A percentile compares a stretch with the other conserved stretches of the same genome.
Evolutionary conservation across 768 basidiomycete genomes (phyloP).

Genomic region (Mrakia blollopis): DNA sequence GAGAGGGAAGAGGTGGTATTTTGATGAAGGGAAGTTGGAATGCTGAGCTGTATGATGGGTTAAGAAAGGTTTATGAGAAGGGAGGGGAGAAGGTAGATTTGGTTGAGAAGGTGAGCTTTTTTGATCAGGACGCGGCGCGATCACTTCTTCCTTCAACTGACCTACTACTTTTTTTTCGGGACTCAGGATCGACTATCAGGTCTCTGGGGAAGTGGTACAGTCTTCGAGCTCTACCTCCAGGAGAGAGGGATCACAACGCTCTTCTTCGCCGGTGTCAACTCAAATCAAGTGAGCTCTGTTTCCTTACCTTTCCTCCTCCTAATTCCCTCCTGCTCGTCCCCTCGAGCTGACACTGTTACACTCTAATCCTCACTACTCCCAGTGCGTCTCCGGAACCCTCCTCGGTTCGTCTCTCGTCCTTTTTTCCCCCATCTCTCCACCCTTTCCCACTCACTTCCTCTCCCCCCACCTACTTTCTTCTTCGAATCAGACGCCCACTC

Average conservation of each 20-base stretch:
- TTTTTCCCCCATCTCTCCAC: neutral
- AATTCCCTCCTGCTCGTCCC: neutral
- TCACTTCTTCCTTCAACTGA: neutral
- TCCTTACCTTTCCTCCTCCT: neutral
- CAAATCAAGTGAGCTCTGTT: conserved; percentile 6
- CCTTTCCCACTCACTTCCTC: neutral
- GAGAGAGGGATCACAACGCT: conserved; percentile 14
- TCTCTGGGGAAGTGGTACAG: neutral
- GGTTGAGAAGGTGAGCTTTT: neutral
- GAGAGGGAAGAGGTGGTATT: conserved; percentile 23
- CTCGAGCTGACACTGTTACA: neutral
- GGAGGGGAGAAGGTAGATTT: neutral
- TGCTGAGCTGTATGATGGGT: conserved; percentile 25
- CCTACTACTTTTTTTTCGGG: neutral
- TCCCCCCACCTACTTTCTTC: neutral
- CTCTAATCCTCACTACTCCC: neutral
- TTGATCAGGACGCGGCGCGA: neutral
- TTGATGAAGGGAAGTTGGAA: conserved; percentile 27
- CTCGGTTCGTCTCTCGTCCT: neutral
- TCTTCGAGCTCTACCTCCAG: conserved; percentile 22
- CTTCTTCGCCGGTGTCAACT: conserved; percentile 29
- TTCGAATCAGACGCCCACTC: conserved; percentile 21
- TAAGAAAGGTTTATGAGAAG: neutral
- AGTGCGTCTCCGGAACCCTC: conserved; percentile 20
- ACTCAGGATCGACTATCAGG: neutral